A percentile compares a stretch with the other conserved stretches of the same genome.
These are phyloP conservation scores for Linum tenue DNA, from an alignment of 345 rosid genomes.

Conservation along the genomic window DNA sequence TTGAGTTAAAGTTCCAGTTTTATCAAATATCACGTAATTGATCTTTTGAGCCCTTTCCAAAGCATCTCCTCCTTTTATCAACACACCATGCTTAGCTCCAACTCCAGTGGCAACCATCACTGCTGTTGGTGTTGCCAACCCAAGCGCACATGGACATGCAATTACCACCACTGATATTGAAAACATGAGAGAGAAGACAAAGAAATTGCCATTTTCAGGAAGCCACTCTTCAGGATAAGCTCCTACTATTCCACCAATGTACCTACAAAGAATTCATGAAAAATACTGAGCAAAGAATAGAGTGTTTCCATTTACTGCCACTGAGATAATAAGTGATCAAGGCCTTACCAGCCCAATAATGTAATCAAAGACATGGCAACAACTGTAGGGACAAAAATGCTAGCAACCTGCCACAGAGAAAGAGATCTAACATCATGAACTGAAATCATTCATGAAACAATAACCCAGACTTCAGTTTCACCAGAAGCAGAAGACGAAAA, in stretches of 20 bases:
- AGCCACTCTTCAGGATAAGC: slow-evolving; percentile 90
- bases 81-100: slow-evolving; percentile 94
- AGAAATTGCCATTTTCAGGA: slow-evolving; percentile 81
- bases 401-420: slow-evolving; percentile 65
- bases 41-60: slow-evolving; percentile 94
- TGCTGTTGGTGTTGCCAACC: slow-evolving; percentile 98
- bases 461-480: neutral
- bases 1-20: slow-evolving; percentile 96
- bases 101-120: slow-evolving; percentile 99
- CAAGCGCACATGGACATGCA: slow-evolving; percentile 99
- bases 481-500: neutral
- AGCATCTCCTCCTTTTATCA: slow-evolving; percentile 98
- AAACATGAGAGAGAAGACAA: slow-evolving; percentile 92
- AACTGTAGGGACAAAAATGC: slow-evolving; percentile 91
- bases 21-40: slow-evolving; percentile 81
- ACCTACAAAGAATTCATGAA: slow-evolving; percentile 40
- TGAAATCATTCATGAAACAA: neutral
- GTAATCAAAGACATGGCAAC: slow-evolving; percentile 69
- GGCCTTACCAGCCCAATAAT: slow-evolving; percentile 73
- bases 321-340: slow-evolving; percentile 20
- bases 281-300: slow-evolving; percentile 3
- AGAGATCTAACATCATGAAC: slow-evolving; percentile 8
- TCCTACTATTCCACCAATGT: slow-evolving; percentile 59
- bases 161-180: slow-evolving; percentile 92
- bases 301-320: neutral